Percentiles rank a stretch among this genome's conserved stretches.
Conservation (phyloP, 2,329 filamentous ascomycete genomes). For the Teratosphaeria nubilosa region DNA sequence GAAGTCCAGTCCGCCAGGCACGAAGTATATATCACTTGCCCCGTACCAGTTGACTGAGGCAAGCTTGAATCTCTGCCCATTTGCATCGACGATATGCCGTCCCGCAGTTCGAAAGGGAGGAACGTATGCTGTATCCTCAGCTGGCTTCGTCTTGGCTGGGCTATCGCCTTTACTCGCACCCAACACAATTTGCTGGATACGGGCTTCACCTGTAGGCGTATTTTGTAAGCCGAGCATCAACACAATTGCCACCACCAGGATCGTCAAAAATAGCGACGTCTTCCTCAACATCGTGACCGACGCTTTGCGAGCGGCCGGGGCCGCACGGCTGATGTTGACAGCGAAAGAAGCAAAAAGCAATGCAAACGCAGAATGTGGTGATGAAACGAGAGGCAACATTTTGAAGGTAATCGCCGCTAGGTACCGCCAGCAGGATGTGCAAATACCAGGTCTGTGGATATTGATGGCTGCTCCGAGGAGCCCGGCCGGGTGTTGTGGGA, state of each 20-base stretch:
- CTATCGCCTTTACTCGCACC: neutral
- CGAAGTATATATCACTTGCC: constrained; percentile 55
- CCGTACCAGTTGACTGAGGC: constrained; percentile 63
- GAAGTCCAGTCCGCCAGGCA: constrained; percentile 54
- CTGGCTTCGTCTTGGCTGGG: constrained; percentile 1
- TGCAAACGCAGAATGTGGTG: constrained; percentile 1
- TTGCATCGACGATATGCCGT: constrained; percentile 50
- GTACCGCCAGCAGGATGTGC: neutral
- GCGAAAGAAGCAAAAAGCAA: neutral
- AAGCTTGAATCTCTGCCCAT: constrained; percentile 50
- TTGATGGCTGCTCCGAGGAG: neutral
- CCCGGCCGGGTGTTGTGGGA: neutral
- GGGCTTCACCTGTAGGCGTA: constrained; percentile 13
- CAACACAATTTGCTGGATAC: constrained; percentile 8
- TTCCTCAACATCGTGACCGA: neutral
- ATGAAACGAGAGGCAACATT: neutral
- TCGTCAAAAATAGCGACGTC: neutral
- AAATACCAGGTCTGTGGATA: neutral
- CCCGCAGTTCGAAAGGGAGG: constrained; percentile 52
- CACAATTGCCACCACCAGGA: constrained; percentile 5
- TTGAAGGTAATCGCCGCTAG: neutral
- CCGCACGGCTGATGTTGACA: neutral
- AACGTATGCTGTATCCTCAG: constrained; percentile 29
- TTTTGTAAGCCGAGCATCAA: constrained; percentile 17
- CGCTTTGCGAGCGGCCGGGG: neutral